Percentiles rank a stretch among this genome's conserved stretches.
These are phyloP conservation scores for Drechslerella coelobrocha DNA, from an alignment of 2,329 filamentous ascomycete species.

Conservation along the genomic window DNA sequence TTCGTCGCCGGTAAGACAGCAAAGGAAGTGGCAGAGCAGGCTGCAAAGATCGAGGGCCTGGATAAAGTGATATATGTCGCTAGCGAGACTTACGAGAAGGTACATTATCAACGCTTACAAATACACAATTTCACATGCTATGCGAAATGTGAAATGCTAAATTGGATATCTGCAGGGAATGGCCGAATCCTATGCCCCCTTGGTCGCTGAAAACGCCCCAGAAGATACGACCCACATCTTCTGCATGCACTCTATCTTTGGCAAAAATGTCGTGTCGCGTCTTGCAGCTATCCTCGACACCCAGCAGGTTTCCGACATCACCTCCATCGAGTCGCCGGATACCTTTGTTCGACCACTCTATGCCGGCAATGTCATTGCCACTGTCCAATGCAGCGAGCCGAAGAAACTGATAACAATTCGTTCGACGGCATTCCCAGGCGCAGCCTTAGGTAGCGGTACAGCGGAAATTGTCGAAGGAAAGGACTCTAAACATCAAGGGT, in stretches of 20 bases:
- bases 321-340: conserved; percentile 81
- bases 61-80: conserved; percentile 91
- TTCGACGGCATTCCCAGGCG: conserved; percentile 85
- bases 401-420: conserved; percentile 92
- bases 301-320: conserved; percentile 94
- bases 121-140: conserved; percentile 8
- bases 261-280: conserved; percentile 90
- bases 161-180: conserved; percentile 68
- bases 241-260: conserved; percentile 90
- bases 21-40: conserved; percentile 78
- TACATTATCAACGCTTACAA: conserved; percentile 57
- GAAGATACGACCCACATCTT: conserved; percentile 92
- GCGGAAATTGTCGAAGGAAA: conserved; percentile 77
- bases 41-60: conserved; percentile 85
- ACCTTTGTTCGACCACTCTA: conserved; percentile 97
- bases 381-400: conserved; percentile 84
- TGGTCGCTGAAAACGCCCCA: conserved; percentile 94
- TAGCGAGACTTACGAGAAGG: conserved; percentile 90
- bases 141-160: conserved; percentile 7
- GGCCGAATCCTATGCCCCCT: conserved; percentile 90
- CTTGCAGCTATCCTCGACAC: conserved; percentile 89
- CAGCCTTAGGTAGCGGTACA: conserved; percentile 68
- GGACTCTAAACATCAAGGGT: conserved; percentile 77
- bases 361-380: conserved; percentile 95
- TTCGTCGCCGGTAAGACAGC: conserved; percentile 84